phyloP scores from a whole-genome alignment of 768 basidiomycete genomes.

The Asterophora lycoperdoides region DNA sequence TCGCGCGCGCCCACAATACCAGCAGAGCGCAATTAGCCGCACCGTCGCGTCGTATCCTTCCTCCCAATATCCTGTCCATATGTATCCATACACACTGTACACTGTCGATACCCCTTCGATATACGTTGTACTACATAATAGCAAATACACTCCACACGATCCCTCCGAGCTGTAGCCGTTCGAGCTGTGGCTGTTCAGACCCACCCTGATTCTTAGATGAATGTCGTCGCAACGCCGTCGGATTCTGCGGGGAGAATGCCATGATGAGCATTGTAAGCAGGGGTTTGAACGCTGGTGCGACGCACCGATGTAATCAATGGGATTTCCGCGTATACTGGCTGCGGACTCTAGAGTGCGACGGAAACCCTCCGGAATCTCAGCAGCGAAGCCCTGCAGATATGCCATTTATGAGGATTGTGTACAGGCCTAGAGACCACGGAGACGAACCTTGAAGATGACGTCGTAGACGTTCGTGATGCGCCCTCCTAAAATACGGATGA shows the following conservation, averaged over 20 bases:
- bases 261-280: not conserved
- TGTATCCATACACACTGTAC: not conserved
- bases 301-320: constrained; percentile 4
- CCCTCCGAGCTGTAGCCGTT: not conserved
- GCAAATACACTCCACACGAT: not conserved
- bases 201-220: no score
- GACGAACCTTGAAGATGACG: not conserved
- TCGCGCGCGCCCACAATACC: not conserved
- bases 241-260: not conserved
- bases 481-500: not conserved
- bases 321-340: not conserved
- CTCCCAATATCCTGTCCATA: not conserved
- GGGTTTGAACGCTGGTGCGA: not conserved
- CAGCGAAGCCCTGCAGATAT: not conserved
- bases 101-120: not conserved
- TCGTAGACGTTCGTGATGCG: constrained; percentile 6
- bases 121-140: not conserved
- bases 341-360: not conserved
- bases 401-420: not conserved
- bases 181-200: not conserved
- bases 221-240: constrained; percentile 5
- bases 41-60: not conserved
- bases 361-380: not conserved
- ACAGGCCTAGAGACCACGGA: not conserved
- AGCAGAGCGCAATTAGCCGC: not conserved